phyloP scores from a whole-genome alignment of 805 yeast genomes.

The Priceomyces carsonii region DNA sequence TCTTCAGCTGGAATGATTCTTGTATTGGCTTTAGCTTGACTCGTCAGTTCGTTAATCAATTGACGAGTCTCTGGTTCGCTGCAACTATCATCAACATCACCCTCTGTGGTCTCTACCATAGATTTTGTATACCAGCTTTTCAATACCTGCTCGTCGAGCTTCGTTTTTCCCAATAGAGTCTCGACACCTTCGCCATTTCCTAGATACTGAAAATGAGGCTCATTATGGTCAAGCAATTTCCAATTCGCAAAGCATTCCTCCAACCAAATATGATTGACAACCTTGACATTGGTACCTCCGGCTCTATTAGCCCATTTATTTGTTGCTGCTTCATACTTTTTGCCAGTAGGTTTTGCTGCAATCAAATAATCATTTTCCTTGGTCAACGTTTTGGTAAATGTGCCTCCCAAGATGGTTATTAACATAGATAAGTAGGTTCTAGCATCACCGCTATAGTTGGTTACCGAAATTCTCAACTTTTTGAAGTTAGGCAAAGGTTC shows the following conservation, averaged over 20 bases:
- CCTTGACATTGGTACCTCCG: constrained; percentile 35
- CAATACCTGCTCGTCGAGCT: constrained; percentile 43
- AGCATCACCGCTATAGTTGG: constrained; percentile 86
- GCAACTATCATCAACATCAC: constrained; percentile 29
- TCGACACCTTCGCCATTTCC: constrained; percentile 43
- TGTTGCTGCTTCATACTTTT: constrained; percentile 71
- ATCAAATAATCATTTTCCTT: constrained; percentile 70
- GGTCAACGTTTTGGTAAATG: constrained; percentile 66
- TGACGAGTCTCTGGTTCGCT: constrained; percentile 26
- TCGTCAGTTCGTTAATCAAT: too few relatives aligned
- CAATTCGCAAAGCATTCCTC: constrained; percentile 74
- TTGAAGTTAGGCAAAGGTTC: constrained; percentile 54
- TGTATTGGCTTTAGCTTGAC: too few relatives aligned
- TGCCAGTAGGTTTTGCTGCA: constrained; percentile 66
- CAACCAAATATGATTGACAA: constrained; percentile 84
- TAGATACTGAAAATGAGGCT: constrained; percentile 49
- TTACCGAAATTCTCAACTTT: constrained; percentile 59
- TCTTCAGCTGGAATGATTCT: too few relatives aligned
- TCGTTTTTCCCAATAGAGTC: constrained; percentile 54
- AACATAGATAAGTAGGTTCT: constrained; percentile 68
- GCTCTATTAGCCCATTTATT: constrained; percentile 50
- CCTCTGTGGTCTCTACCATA: constrained; percentile 14
- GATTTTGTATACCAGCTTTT: constrained; percentile 30
- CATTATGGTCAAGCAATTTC: constrained; percentile 48
- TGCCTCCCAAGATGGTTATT: constrained; percentile 71